Evolutionary conservation across 1,139 yeast species (phyloP), one percentile per base, ranked within the genome.

Genomic region (Geotrichum restrictum): DNA sequence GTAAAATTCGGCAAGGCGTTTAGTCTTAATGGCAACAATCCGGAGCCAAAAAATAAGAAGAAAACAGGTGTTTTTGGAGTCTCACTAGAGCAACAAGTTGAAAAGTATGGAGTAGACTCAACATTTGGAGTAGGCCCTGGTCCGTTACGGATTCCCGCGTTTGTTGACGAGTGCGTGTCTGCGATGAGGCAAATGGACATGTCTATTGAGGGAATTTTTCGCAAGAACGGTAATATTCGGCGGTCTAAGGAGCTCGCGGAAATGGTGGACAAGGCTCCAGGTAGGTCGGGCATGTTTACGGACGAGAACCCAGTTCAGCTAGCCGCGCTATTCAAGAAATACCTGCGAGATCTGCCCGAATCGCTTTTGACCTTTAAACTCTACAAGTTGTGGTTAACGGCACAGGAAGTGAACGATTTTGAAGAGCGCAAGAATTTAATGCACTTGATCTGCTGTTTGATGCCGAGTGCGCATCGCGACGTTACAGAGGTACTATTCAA

Each of bases 201-300:
- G 88, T 87, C 97, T 2, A 93, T 89, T 19, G 98, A 93, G 69
- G 98, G 98, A 55, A 86, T 94, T 8, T 94, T 94, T 75, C 79
- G 99, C 63, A 86, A 91, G 65, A 94, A 94, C 66, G 99, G 99
- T 64, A 94, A 94, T 64, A 93, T 94, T 63, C 83, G 91, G 62
- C 79, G 87, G 46, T 74, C 93, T 49, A 81, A 85, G 60, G 88
- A 84, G 60, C 73, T 91, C 56, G 80, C 91, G 0, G 89, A 82
- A 50, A 79, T 76, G 55, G 85, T 91, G 60, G 94, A 94, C 69
- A 74, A 78, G 54, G 77, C 79, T 60, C 96, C 97, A 1, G 78
- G 81, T 38, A 80, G 76, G 56, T 77, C 83, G 13, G 94, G 95
- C 0, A 83, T 85, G 62, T 78, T 93, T 48, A 76, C 82, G 27